Conservation (phyloP, 2,329 filamentous ascomycete species). For the Hymenoscyphus fructigenus region DNA sequence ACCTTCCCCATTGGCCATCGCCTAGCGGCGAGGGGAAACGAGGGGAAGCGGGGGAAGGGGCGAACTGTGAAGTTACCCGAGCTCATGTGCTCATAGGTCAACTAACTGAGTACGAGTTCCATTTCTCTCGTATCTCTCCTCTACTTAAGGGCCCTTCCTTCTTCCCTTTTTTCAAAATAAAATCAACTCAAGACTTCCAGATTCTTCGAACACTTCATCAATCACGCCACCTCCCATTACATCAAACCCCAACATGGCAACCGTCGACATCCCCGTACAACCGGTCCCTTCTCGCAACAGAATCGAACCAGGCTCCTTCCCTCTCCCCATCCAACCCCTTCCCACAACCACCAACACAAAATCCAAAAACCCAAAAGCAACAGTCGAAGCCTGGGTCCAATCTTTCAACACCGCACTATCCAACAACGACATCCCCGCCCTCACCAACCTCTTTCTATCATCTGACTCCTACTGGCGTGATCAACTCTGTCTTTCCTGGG, state of each 20-base stretch:
- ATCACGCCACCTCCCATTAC: background rate
- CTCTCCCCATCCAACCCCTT: slow-evolving; percentile 23
- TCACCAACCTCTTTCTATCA: slow-evolving; percentile 43
- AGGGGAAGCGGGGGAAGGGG: background rate
- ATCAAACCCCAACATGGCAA: slow-evolving; percentile 23
- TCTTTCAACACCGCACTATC: slow-evolving; percentile 42
- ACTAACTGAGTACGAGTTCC: background rate
- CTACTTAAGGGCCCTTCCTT: background rate
- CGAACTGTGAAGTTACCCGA: background rate
- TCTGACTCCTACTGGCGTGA: slow-evolving; percentile 58
- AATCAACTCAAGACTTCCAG: background rate
- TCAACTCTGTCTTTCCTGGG: slow-evolving; percentile 56
- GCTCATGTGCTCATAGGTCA: background rate
- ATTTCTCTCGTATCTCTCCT: background rate
- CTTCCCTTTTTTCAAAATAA: background rate
- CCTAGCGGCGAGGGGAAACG: too few relatives aligned
- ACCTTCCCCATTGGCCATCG: background rate
- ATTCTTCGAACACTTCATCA: background rate
- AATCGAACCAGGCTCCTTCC: slow-evolving; percentile 30
- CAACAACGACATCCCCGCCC: slow-evolving; percentile 36
- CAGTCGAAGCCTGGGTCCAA: slow-evolving; percentile 21
- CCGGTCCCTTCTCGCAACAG: slow-evolving; percentile 23
- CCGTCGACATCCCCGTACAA: slow-evolving; percentile 14
- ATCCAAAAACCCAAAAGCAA: slow-evolving; percentile 17
- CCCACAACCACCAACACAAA: slow-evolving; percentile 16